Evolutionary conservation across 2,329 filamentous ascomycete genomes (phyloP).

Genomic region (Lachnellula cervina): DNA sequence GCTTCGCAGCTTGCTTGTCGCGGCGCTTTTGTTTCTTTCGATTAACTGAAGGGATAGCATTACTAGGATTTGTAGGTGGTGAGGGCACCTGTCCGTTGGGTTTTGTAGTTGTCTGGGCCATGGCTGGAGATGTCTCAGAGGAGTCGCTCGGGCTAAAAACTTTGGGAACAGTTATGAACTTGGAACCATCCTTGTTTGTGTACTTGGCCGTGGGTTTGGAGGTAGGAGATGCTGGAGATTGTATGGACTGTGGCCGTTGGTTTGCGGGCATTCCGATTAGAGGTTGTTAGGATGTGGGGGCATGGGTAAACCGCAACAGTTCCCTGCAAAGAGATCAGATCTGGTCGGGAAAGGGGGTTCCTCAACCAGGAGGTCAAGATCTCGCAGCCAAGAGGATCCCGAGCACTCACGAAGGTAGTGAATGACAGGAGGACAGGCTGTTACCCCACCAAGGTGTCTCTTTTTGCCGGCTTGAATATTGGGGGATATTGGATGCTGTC

Average conservation of each 20-base stretch:
- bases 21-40: slow-evolving; percentile 94
- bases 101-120: slow-evolving; percentile 31
- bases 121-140: slow-evolving; percentile 47
- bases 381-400: slow-evolving; percentile 2
- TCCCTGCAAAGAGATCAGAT: slow-evolving; percentile 22
- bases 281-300: slow-evolving; percentile 4
- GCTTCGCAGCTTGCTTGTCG: slow-evolving; percentile 56
- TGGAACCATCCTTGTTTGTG: slow-evolving; percentile 64
- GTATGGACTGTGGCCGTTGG: slow-evolving; percentile 45
- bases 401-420: slow-evolving; percentile 20
- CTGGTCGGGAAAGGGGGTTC: background rate
- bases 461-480: slow-evolving; percentile 13
- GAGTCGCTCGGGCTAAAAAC: slow-evolving; percentile 43
- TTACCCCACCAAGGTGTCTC: slow-evolving; percentile 31
- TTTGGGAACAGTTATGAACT: slow-evolving; percentile 63
- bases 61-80: slow-evolving; percentile 25
- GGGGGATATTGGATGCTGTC: background rate
- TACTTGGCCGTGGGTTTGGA: slow-evolving; percentile 54
- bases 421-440: slow-evolving; percentile 9
- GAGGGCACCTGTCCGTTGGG: slow-evolving; percentile 27
- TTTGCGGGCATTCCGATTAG: slow-evolving; percentile 46
- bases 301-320: slow-evolving; percentile 22
- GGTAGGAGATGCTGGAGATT: slow-evolving; percentile 47
- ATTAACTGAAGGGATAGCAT: slow-evolving; percentile 57
- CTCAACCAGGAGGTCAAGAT: slow-evolving; percentile 1